Percentiles rank a stretch among this genome's conserved stretches.
These are phyloP conservation scores for Dactylis glomerata DNA, from an alignment of 176 grass and related monocot genomes.

Conservation along the genomic window DNA sequence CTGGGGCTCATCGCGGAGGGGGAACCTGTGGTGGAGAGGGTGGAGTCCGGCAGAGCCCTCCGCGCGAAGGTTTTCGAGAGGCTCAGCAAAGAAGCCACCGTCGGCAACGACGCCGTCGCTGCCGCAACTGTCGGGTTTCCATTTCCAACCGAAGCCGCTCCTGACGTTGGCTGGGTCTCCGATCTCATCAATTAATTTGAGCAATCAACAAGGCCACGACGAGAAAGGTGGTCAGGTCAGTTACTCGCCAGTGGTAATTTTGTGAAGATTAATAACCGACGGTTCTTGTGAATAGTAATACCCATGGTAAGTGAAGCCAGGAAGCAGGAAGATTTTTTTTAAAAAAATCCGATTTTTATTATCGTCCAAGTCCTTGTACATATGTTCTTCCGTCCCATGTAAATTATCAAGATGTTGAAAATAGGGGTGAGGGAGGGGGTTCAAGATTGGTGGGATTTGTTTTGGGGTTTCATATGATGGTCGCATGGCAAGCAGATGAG, in stretches of 20 bases:
- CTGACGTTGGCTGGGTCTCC: conserved; percentile 77
- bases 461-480: conserved; percentile 40
- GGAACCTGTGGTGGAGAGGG: conserved; percentile 50
- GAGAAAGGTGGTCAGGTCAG: conserved; percentile 16
- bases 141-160: neutral
- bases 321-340: neutral
- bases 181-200: conserved; percentile 57
- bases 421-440: neutral
- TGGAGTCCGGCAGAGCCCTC: conserved; percentile 77
- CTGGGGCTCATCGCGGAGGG: conserved; percentile 37
- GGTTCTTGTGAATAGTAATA: neutral
- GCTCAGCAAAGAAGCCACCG: conserved; percentile 62
- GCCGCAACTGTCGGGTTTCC: neutral
- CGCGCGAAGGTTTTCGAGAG: conserved; percentile 80
- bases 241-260: neutral
- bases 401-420: conserved; percentile 19
- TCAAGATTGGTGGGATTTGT: conserved; percentile 35
- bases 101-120: neutral
- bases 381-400: conserved; percentile 29
- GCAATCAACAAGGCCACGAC: neutral
- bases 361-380: conserved; percentile 32
- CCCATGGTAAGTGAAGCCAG: conserved; percentile 3
- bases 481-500: neutral
- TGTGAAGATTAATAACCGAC: neutral
- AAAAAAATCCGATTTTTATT: neutral